These are phyloP conservation scores for Crithidia mellificae DNA, from an alignment of 208 protist species.

Conservation along the genomic window DNA sequence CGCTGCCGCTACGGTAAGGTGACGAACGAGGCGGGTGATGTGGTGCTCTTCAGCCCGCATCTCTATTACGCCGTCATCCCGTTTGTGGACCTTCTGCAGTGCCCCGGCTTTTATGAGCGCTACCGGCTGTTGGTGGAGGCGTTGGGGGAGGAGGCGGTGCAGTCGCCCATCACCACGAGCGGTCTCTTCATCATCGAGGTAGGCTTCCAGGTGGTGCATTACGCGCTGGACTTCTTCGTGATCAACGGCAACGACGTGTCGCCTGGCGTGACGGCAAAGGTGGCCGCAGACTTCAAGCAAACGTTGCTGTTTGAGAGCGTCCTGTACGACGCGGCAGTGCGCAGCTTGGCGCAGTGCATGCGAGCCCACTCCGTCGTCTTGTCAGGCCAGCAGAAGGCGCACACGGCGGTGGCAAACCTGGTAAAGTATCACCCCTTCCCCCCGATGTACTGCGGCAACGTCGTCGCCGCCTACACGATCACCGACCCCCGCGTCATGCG, in stretches of 20 bases:
- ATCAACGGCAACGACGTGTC: constrained; percentile 64
- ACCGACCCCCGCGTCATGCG: constrained; percentile 62
- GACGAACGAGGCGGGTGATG: constrained; percentile 37
- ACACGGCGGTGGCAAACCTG: constrained; percentile 62
- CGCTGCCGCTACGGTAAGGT: constrained; percentile 88
- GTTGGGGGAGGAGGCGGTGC: constrained; percentile 22
- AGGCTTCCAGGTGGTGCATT: constrained; percentile 87
- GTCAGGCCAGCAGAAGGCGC: constrained; percentile 42
- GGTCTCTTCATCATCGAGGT: constrained; percentile 85
- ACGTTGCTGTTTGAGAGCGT: constrained; percentile 73
- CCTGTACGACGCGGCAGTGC: constrained; percentile 77
- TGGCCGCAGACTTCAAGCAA: constrained; percentile 75
- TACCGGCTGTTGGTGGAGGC: constrained; percentile 21
- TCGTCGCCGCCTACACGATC: constrained; percentile 61
- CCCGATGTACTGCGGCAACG: constrained; percentile 54
- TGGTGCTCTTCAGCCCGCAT: constrained; percentile 62
- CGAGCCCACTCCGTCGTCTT: constrained; percentile 34
- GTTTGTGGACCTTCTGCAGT: constrained; percentile 49
- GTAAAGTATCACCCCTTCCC: constrained; percentile 79
- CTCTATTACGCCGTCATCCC: constrained; percentile 74
- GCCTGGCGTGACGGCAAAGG: constrained; percentile 48
- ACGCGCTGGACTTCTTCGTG: constrained; percentile 86
- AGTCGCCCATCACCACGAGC: constrained; percentile 44
- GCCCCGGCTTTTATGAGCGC: constrained; percentile 20
- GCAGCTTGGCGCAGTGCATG: constrained; percentile 43